Evolutionary conservation across 2,329 filamentous ascomycete species (phyloP).

Genomic region (Xylariaceae sp.): DNA sequence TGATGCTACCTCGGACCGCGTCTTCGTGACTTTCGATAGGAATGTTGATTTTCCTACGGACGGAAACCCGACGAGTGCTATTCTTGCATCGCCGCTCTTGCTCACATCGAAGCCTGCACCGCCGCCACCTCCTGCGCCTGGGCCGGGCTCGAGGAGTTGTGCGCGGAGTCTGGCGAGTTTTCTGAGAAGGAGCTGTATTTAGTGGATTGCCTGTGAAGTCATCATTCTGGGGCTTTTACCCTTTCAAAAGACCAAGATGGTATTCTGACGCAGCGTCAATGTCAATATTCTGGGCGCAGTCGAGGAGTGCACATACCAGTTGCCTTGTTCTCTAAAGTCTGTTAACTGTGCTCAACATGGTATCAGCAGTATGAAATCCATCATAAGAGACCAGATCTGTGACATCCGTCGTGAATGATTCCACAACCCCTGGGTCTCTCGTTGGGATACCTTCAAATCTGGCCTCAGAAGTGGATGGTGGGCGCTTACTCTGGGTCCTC

Average conservation of each 20-base stretch:
- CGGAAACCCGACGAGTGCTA: slow-evolving; percentile 96
- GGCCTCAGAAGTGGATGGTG: slow-evolving; percentile 9
- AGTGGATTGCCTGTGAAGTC: not conserved
- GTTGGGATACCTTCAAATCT: slow-evolving; percentile 5
- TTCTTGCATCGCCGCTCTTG: slow-evolving; percentile 93
- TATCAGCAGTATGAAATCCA: slow-evolving; percentile 7
- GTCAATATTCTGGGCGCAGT: slow-evolving; percentile 5
- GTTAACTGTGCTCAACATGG: slow-evolving; percentile 23
- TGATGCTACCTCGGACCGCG: slow-evolving; percentile 89
- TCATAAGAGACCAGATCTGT: not conserved
- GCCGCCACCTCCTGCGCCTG: slow-evolving; percentile 71
- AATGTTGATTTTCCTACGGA: slow-evolving; percentile 99
- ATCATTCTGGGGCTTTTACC: slow-evolving; percentile 53
- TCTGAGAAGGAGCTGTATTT: slow-evolving; percentile 43
- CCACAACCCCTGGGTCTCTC: slow-evolving; percentile 1
- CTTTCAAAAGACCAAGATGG: slow-evolving; percentile 95
- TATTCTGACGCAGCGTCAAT: slow-evolving; percentile 62
- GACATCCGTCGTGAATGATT: no score
- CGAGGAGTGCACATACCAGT: slow-evolving; percentile 61
- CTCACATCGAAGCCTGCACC: slow-evolving; percentile 90
- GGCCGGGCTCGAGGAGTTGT: slow-evolving; percentile 85
- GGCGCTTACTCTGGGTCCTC: slow-evolving; percentile 84
- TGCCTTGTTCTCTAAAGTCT: slow-evolving; percentile 84
- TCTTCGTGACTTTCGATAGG: slow-evolving; percentile 98
- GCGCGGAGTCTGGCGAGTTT: slow-evolving; percentile 94